phyloP scores from a whole-genome alignment of 2,329 filamentous ascomycete genomes.

The Magnaporthiopsis rhizophila region DNA sequence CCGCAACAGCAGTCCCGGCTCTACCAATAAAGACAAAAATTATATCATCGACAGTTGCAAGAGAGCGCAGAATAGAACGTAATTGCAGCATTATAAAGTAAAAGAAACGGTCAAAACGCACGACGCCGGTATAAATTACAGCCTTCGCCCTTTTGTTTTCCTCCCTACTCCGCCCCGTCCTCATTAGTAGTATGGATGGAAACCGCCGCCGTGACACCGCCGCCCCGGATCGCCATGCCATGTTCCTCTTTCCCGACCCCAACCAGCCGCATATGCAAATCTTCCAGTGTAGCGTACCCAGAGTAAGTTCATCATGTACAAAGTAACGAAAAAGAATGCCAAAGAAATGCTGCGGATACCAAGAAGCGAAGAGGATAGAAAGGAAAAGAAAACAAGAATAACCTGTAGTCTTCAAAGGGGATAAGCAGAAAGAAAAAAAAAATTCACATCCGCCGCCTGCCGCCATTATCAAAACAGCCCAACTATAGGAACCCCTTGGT shows the following conservation, averaged over 20 bases:
- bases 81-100: not conserved
- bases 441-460: not conserved
- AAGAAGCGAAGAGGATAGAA: not conserved
- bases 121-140: not conserved
- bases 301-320: not conserved
- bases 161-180: not conserved
- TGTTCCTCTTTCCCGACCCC: too few relatives aligned
- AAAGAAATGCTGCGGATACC: not conserved
- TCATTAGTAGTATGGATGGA: not conserved
- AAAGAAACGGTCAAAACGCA: not conserved
- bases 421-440: not conserved
- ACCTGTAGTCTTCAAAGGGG: not conserved
- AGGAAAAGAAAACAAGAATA: not conserved
- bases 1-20: too few relatives aligned
- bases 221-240: not conserved
- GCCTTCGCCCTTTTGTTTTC: not conserved
- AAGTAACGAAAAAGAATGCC: not conserved
- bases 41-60: not conserved
- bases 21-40: too few relatives aligned
- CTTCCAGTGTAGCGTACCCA: not conserved
- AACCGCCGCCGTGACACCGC: not conserved
- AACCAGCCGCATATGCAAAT: not conserved
- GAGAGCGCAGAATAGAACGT: not conserved
- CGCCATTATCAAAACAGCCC: not conserved
- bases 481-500: conserved; percentile 69